Evolutionary conservation across 2,329 filamentous ascomycete genomes (phyloP).

Genomic region (Colletotrichum tamarilloi): DNA sequence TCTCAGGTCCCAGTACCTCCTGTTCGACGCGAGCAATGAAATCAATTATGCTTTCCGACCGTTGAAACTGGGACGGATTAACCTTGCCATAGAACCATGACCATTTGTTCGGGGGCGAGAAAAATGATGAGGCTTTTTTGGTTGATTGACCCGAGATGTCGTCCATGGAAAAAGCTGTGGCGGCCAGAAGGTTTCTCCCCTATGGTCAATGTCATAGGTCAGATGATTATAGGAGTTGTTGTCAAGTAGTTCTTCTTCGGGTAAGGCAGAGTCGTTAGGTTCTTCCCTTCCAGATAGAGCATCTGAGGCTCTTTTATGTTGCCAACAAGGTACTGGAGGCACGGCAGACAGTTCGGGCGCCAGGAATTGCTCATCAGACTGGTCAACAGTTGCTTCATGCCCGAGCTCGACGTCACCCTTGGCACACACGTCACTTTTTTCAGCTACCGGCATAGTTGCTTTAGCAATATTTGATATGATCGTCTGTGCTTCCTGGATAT

Average conservation of each 20-base stretch:
- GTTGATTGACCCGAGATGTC: neutral
- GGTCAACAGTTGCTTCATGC: neutral
- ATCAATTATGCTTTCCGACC: constrained; percentile 44
- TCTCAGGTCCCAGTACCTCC: constrained; percentile 36
- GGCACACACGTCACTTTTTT: neutral
- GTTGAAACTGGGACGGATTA: constrained; percentile 2
- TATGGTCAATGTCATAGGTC: no score
- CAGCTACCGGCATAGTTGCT: neutral
- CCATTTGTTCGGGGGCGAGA: neutral
- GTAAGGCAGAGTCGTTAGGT: neutral
- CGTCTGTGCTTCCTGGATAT: neutral
- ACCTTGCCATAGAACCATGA: constrained; percentile 21
- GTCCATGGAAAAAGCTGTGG: no score
- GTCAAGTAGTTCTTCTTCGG: neutral
- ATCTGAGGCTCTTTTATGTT: neutral
- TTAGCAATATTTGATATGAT: neutral
- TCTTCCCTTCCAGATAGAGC: neutral
- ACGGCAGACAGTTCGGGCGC: neutral
- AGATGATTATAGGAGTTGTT: no score
- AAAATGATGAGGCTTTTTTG: neutral
- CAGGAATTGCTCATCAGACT: neutral
- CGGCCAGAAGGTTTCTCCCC: neutral
- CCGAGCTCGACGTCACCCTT: neutral
- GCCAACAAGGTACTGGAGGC: neutral
- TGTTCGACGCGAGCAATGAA: constrained; percentile 49